Percentiles rank a stretch among this genome's conserved stretches.
These are phyloP conservation scores for Corchorus capsularis DNA, from an alignment of 345 rosid species.

Conservation along the genomic window DNA sequence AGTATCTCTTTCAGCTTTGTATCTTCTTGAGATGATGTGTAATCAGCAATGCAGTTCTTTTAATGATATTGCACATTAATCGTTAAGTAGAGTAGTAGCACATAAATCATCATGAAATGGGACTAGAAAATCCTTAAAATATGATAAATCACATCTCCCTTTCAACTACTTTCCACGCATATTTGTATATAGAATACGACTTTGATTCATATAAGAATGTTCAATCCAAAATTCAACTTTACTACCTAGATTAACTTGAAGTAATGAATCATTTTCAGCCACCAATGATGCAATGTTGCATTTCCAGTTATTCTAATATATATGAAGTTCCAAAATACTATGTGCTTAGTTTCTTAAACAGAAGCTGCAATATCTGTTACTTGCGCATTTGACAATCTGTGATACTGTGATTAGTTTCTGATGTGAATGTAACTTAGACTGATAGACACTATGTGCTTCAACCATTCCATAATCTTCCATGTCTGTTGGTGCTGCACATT, in stretches of 20 bases:
- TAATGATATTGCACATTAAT: neutral
- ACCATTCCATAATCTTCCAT: neutral
- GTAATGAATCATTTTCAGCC: neutral
- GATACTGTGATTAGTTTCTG: neutral
- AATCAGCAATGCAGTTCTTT: constrained; percentile 14
- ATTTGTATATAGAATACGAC: neutral
- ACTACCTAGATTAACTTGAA: neutral
- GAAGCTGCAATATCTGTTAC: neutral
- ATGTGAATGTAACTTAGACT: neutral
- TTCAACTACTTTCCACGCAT: neutral
- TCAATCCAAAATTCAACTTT: neutral
- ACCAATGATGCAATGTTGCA: neutral
- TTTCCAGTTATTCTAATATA: neutral
- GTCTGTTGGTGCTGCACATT: neutral
- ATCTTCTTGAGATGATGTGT: constrained; percentile 21
- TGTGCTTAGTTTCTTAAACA: neutral
- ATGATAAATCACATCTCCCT: neutral
- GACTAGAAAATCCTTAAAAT: neutral
- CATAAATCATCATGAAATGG: neutral
- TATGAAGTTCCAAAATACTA: neutral
- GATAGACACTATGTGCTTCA: neutral
- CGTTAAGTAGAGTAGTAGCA: neutral
- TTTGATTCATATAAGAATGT: constrained; percentile 2
- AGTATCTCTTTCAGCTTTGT: constrained; percentile 23
- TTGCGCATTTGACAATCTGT: constrained; percentile 3